A percentile compares a stretch with the other conserved stretches of the same genome.
These are phyloP conservation scores for Cladosporium sp. DNA, from an alignment of 2,329 filamentous ascomycete species.

Conservation along the genomic window DNA sequence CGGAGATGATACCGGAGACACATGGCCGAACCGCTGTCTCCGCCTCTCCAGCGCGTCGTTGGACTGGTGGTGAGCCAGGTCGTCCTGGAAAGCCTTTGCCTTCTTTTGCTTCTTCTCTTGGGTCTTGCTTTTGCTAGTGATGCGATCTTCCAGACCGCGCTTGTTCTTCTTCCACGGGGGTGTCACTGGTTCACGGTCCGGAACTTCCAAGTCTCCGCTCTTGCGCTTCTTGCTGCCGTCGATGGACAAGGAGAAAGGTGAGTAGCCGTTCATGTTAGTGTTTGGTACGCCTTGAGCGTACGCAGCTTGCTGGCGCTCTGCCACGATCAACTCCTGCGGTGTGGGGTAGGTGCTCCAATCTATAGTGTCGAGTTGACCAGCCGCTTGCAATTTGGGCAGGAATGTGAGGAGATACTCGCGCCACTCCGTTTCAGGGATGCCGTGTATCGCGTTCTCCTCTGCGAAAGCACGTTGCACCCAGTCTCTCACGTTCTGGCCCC, in stretches of 20 bases:
- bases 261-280: slow-evolving; percentile 25
- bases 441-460: slow-evolving; percentile 52
- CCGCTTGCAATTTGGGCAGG: slow-evolving; percentile 75
- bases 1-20: slow-evolving; percentile 49
- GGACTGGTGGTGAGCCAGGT: slow-evolving; percentile 68
- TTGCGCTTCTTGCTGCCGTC: slow-evolving; percentile 68
- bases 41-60: slow-evolving; percentile 81
- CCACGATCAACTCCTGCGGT: slow-evolving; percentile 75
- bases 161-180: slow-evolving; percentile 67
- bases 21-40: slow-evolving; percentile 67
- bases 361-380: slow-evolving; percentile 61
- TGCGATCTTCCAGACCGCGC: slow-evolving; percentile 64
- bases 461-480: slow-evolving; percentile 83
- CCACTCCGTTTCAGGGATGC: slow-evolving; percentile 57
- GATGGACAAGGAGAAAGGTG: slow-evolving; percentile 9
- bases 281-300: slow-evolving; percentile 18
- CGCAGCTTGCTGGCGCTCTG: slow-evolving; percentile 54
- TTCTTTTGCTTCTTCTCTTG: slow-evolving; percentile 39
- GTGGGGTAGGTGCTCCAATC: slow-evolving; percentile 81
- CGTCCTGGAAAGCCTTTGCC: slow-evolving; percentile 35
- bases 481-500: slow-evolving; percentile 59
- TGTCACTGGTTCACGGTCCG: slow-evolving; percentile 42
- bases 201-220: slow-evolving; percentile 58
- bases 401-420: slow-evolving; percentile 77
- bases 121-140: slow-evolving; percentile 55